Percentiles rank a stretch among this genome's conserved stretches.
These are phyloP conservation scores for Microthlaspi erraticum DNA, from an alignment of 345 rosid genomes.

Conservation along the genomic window DNA sequence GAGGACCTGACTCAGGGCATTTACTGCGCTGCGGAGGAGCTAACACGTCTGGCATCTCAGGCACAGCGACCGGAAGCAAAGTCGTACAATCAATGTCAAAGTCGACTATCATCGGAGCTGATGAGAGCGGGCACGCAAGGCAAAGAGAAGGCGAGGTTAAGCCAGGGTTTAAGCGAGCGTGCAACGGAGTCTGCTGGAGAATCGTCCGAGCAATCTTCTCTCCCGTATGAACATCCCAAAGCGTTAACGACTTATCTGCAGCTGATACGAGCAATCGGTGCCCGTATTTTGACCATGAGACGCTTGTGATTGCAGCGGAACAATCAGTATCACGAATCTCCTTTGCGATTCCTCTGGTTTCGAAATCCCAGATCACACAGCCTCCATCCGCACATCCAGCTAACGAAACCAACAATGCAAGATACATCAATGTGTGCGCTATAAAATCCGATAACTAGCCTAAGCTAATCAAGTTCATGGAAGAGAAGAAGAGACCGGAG, in stretches of 20 bases:
- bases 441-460: neutral
- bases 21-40: constrained; percentile 73
- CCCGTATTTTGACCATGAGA: constrained; percentile 95
- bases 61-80: constrained; percentile 66
- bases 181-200: constrained; percentile 80
- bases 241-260: constrained; percentile 90
- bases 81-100: constrained; percentile 67
- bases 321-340: constrained; percentile 85
- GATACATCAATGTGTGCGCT: constrained; percentile 6
- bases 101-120: constrained; percentile 93
- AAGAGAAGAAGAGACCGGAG: neutral
- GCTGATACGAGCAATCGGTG: constrained; percentile 92
- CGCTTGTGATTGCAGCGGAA: constrained; percentile 83
- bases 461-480: neutral
- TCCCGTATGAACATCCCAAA: constrained; percentile 88
- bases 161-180: constrained; percentile 88
- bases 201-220: constrained; percentile 64
- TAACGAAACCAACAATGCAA: constrained; percentile 40
- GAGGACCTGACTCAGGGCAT: constrained; percentile 61
- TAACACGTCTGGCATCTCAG: constrained; percentile 63
- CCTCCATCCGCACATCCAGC: constrained; percentile 98
- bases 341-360: constrained; percentile 91
- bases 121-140: constrained; percentile 88
- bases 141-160: constrained; percentile 81
- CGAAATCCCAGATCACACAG: constrained; percentile 96